A percentile compares a stretch with the other conserved stretches of the same genome.
These are phyloP conservation scores for Camelina sativa DNA, from an alignment of 345 rosid genomes.

Conservation along the genomic window DNA sequence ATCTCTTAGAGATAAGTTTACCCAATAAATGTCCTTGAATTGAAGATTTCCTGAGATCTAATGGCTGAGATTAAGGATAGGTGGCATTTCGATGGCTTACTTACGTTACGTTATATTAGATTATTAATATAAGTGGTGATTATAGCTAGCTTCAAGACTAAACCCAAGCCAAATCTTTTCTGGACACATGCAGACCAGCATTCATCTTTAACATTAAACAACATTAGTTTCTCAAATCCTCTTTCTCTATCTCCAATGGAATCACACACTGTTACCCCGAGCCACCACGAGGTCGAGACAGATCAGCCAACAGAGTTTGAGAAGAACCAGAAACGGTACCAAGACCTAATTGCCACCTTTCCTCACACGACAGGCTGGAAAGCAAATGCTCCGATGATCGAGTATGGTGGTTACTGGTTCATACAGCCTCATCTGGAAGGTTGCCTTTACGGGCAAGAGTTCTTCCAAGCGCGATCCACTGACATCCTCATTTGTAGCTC, in stretches of 20 bases:
- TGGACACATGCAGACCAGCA: neutral
- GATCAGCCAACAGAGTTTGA: slow-evolving; percentile 16
- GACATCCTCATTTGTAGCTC: slow-evolving; percentile 36
- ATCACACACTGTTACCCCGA: neutral
- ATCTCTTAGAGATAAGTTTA: no score
- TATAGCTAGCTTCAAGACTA: no score
- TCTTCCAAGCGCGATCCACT: slow-evolving; percentile 24
- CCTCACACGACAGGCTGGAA: slow-evolving; percentile 34
- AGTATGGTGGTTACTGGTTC: slow-evolving; percentile 17
- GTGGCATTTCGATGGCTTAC: neutral
- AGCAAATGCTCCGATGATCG: neutral
- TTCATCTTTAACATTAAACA: neutral
- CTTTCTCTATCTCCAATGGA: slow-evolving; percentile 13
- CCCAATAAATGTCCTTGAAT: neutral
- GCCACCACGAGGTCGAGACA: slow-evolving; percentile 5
- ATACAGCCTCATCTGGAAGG: slow-evolving; percentile 15
- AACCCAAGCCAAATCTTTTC: neutral
- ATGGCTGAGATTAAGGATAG: neutral
- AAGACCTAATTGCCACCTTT: slow-evolving; percentile 25
- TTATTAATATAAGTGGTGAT: no score
- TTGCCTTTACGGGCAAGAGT: slow-evolving; percentile 24
- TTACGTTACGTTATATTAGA: no score
- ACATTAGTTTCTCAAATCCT: neutral
- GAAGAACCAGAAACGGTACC: slow-evolving; percentile 32
- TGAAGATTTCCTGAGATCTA: neutral